A percentile compares a stretch with the other conserved stretches of the same genome.
Conservation (phyloP, 2,329 filamentous ascomycete species). For the Metarhizium robertsii region DNA sequence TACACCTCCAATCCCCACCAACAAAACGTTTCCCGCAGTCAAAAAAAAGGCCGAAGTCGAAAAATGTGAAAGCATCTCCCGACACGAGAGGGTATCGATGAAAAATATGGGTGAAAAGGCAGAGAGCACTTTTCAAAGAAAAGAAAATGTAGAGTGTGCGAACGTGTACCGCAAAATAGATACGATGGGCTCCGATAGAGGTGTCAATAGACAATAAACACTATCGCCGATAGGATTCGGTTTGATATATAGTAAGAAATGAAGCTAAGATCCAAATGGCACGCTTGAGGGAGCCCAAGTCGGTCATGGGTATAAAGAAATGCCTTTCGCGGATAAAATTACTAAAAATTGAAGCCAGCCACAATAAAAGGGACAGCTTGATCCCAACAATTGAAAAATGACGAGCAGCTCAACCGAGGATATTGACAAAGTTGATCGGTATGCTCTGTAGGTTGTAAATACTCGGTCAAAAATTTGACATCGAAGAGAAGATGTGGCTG, state of each 20-base stretch:
- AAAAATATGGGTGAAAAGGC: constrained; percentile 1
- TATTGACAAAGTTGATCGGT: background rate
- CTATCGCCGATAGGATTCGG: constrained; percentile 22
- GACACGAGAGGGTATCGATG: constrained; percentile 13
- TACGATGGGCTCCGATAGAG: background rate
- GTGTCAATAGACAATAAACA: constrained; percentile 21
- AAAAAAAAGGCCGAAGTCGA: background rate
- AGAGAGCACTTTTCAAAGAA: background rate
- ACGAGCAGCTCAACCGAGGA: too few species aligned
- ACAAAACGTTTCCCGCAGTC: background rate
- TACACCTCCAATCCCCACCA: background rate
- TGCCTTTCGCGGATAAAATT: too few species aligned
- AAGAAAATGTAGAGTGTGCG: background rate
- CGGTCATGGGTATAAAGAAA: too few species aligned
- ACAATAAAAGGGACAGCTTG: too few species aligned
- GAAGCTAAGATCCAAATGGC: constrained; percentile 1
- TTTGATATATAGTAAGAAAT: constrained; percentile 16
- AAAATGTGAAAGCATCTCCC: constrained; percentile 2
- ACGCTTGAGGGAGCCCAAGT: too few species aligned
- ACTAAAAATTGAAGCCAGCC: too few species aligned
- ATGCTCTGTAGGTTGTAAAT: background rate
- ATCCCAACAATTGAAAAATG: too few species aligned
- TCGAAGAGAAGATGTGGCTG: constrained; percentile 2
- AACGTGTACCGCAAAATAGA: background rate
- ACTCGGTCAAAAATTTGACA: background rate